phyloP scores from a whole-genome alignment of 768 basidiomycete species.

The Leccinum aurantiacum region DNA sequence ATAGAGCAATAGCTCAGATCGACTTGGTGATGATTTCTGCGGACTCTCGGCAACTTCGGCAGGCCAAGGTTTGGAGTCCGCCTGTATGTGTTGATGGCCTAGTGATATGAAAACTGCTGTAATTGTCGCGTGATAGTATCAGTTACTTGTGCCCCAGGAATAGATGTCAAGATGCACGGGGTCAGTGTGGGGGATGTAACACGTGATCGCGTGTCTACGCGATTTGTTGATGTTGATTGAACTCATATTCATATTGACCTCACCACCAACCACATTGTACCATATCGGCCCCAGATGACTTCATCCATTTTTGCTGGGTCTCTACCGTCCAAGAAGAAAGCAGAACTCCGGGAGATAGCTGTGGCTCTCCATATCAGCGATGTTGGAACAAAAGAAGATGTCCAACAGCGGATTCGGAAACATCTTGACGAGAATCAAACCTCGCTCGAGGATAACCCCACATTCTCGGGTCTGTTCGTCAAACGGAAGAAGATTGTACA shows the following conservation, averaged over 20 bases:
- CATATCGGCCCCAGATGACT: slow-evolving; percentile 36
- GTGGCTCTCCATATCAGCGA: slow-evolving; percentile 50
- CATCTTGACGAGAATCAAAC: slow-evolving; percentile 58
- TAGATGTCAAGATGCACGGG: slow-evolving; percentile 3
- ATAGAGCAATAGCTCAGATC: too few relatives aligned
- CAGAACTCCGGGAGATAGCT: slow-evolving; percentile 64
- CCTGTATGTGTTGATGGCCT: too few relatives aligned
- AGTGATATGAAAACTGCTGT: too few relatives aligned
- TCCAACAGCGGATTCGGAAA: slow-evolving; percentile 60
- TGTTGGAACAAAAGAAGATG: slow-evolving; percentile 61
- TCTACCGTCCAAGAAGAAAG: slow-evolving; percentile 66
- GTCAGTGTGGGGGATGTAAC: slow-evolving; percentile 11
- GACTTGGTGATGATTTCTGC: too few relatives aligned
- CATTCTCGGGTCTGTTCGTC: slow-evolving; percentile 54
- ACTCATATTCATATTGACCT: slow-evolving; percentile 13
- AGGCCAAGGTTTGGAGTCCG: too few relatives aligned
- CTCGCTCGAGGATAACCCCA: slow-evolving; percentile 54
- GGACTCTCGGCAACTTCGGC: too few relatives aligned
- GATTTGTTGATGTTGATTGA: slow-evolving; percentile 34
- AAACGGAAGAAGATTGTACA: slow-evolving; percentile 37
- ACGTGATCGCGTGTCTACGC: slow-evolving; percentile 27
- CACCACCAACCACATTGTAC: slow-evolving; percentile 14
- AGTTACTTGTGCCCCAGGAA: too few relatives aligned
- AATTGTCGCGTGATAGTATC: too few relatives aligned
- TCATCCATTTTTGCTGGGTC: slow-evolving; percentile 48